Evolutionary conservation across 2,329 filamentous ascomycete species (phyloP).

Genomic region (Phaeosphaeriaceae sp.): DNA sequence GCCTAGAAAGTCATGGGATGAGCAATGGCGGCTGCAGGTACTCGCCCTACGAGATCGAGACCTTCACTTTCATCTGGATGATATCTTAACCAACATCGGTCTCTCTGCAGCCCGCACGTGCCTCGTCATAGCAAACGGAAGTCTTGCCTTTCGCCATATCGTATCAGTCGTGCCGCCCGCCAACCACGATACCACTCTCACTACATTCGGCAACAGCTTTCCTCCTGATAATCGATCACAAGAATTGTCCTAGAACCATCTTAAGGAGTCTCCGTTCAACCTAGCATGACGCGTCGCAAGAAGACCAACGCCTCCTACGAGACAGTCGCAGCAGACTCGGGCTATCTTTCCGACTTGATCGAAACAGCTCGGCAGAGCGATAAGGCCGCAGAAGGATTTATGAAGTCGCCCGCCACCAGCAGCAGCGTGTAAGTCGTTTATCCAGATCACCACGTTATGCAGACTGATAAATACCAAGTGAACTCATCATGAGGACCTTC

Average conservation of each 20-base stretch:
- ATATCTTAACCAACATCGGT: background rate
- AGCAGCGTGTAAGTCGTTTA: background rate
- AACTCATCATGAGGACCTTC: background rate
- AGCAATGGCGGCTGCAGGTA: background rate
- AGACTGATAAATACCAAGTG: background rate
- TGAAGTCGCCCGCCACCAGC: background rate
- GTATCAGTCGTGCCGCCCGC: background rate
- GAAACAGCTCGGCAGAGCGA: background rate
- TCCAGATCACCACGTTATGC: background rate
- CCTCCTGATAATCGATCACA: background rate
- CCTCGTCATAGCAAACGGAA: background rate
- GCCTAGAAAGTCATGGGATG: background rate
- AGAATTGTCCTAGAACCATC: background rate
- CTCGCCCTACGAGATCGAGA: background rate
- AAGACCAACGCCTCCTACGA: background rate
- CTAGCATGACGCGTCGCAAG: background rate
- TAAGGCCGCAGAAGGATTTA: background rate
- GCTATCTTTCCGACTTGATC: constrained; percentile 1
- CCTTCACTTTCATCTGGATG: background rate
- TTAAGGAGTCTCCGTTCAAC: background rate
- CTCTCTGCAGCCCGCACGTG: background rate
- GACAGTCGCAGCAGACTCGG: background rate
- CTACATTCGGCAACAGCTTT: background rate
- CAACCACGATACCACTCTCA: background rate
- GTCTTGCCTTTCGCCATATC: background rate